Base-by-base conservation (phyloP, 306 rosid genomes). In the Vicia faba region DNA sequence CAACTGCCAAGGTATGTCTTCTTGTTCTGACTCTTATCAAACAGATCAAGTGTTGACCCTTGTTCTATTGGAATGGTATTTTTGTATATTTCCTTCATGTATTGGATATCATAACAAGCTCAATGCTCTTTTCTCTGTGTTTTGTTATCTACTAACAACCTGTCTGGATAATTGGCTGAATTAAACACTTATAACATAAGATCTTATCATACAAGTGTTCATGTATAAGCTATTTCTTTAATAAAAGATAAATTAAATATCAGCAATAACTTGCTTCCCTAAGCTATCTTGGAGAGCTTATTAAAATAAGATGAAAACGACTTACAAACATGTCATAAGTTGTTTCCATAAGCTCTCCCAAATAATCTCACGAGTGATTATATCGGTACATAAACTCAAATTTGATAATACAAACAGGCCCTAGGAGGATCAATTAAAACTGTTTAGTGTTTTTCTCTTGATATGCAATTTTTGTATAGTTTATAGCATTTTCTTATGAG, bases 1-100 rank as follows among this genome's bases (percentile, higher is more conserved):
- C 99, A 65, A 93, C 99, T 53, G 97, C 99, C 38, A 86, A 90
- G 95, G 97, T 91, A 67, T 57, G 89, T 74, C 33, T 36, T 50
- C 64, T 36, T 29, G 35, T 61, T 61, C 40, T 49, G 64, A 31
- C 36, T 60, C 63, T 61, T 36, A 66, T 51, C 43, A 49, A 68
- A 54, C 66, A 5, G 53, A 72, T 60, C 48, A 45, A 61, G 10
- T 11, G 18, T 68, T 10, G 23, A 35, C 49, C 20, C 54, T 19
- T 69, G n/a, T 54, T 73, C 11, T 66, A 7, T 61, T 36, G 7
- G n/a, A 66, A 43, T 33, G 61, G 19, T 71, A 19, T 59, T 19
- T 35, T 11, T 28, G 43, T 28, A 26, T 31, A 11, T 41, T 31
- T 66, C 57, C 48, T 48, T 67, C 46, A 36, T 64, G 63, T 48